These are phyloP conservation scores for Crithidia mellificae DNA, from an alignment of 208 protist species.

Conservation along the genomic window DNA sequence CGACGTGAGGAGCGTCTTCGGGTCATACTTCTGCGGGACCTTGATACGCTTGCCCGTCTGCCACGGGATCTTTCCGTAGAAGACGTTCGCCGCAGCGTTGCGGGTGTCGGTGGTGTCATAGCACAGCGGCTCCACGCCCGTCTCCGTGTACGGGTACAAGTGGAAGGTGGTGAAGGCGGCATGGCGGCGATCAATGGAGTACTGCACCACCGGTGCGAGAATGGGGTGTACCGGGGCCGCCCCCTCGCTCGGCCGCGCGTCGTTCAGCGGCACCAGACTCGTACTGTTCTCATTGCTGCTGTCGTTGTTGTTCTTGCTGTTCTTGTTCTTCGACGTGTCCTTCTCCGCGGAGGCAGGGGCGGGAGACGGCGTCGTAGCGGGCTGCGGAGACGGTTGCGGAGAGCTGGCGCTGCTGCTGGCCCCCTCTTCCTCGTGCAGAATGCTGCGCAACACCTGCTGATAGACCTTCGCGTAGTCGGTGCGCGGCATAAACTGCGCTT, in stretches of 20 bases:
- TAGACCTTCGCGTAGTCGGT: constrained; percentile 79
- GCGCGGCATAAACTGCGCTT: constrained; percentile 81
- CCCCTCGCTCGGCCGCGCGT: neutral
- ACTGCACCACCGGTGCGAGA: constrained; percentile 64
- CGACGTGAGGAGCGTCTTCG: constrained; percentile 87
- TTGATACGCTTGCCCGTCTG: constrained; percentile 89
- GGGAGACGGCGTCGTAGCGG: neutral
- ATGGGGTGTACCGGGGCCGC: neutral
- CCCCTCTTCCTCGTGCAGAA: constrained; percentile 24
- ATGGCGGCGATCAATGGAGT: constrained; percentile 75
- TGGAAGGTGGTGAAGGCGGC: constrained; percentile 79
- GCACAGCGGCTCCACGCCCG: constrained; percentile 79
- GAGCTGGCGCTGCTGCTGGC: neutral
- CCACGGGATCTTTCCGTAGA: constrained; percentile 82
- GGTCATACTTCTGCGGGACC: constrained; percentile 91
- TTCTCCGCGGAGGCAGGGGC: neutral
- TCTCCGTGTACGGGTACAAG: constrained; percentile 81
- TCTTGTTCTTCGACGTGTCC: neutral
- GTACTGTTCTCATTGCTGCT: too few relatives aligned
- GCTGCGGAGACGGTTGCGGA: neutral
- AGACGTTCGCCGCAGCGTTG: constrained; percentile 67
- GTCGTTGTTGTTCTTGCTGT: neutral
- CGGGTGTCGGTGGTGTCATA: constrained; percentile 42
- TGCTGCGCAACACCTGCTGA: constrained; percentile 50
- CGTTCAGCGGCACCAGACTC: neutral